phyloP scores from a whole-genome alignment of 345 rosid genomes.

The Eutrema japonicum region DNA sequence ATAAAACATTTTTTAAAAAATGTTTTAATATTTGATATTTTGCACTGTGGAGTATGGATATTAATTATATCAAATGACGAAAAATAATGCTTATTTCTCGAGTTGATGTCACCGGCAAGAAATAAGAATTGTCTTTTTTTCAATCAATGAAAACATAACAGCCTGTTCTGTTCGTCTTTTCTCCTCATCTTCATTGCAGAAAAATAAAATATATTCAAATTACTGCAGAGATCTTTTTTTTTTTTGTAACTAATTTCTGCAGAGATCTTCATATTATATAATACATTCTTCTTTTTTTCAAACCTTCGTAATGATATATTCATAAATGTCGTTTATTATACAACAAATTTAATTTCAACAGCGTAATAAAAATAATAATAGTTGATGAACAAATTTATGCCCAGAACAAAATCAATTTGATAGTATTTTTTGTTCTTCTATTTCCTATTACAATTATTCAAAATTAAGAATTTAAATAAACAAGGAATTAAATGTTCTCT shows the following conservation, averaged over 20 bases:
- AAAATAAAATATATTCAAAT: conserved; percentile 19
- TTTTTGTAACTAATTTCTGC: conserved; percentile 8
- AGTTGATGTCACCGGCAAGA: conserved; percentile 34
- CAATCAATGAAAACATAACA: conserved; percentile 39
- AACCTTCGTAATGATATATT: background rate
- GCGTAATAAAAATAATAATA: background rate
- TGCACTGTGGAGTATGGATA: too few species aligned
- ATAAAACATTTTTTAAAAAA: too few species aligned
- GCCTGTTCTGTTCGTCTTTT: conserved; percentile 33
- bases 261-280: conserved; percentile 7
- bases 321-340: background rate
- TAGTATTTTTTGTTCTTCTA: background rate
- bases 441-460: conserved; percentile 24
- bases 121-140: background rate
- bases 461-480: conserved; percentile 29
- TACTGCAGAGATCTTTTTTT: conserved; percentile 16
- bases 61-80: too few species aligned
- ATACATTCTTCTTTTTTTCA: background rate
- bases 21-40: too few species aligned
- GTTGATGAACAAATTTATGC: background rate
- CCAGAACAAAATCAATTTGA: background rate
- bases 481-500: conserved; percentile 33
- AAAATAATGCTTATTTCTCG: conserved; percentile 2
- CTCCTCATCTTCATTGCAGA: conserved; percentile 18
- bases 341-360: background rate